phyloP scores from a whole-genome alignment of 768 basidiomycete genomes.

The Boletus tomentosulus region DNA sequence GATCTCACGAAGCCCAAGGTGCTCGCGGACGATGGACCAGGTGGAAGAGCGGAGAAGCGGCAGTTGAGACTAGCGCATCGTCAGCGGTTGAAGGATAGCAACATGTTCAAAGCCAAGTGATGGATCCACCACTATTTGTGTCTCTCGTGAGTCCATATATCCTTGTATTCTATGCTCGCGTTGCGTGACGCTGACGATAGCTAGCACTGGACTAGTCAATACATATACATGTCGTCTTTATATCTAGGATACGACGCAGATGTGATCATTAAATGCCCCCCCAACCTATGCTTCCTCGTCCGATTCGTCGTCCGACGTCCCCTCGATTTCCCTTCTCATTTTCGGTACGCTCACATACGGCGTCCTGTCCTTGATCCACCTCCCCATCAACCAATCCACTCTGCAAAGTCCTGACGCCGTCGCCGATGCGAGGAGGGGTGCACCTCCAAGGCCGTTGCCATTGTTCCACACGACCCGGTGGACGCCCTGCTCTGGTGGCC shows the following conservation, averaged over 20 bases:
- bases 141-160: neutral
- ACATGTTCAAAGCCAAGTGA: constrained; percentile 83
- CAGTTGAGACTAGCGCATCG: constrained; percentile 58
- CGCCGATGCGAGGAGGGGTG: constrained; percentile 66
- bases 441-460: constrained; percentile 59
- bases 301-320: constrained; percentile 36
- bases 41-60: constrained; percentile 58
- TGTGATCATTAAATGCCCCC: neutral
- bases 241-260: neutral
- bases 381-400: constrained; percentile 76
- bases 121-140: neutral
- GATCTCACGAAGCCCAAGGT: constrained; percentile 58
- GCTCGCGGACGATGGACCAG: constrained; percentile 67
- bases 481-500: constrained; percentile 75
- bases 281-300: constrained; percentile 19
- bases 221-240: neutral
- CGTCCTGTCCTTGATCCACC: constrained; percentile 61
- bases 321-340: constrained; percentile 56
- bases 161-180: neutral
- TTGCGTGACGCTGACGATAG: neutral
- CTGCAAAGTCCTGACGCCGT: constrained; percentile 84
- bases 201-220: neutral
- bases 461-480: constrained; percentile 81
- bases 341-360: constrained; percentile 63
- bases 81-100: constrained; percentile 71